Base-by-base conservation (phyloP, 2,329 filamentous ascomycete genomes). In the Aspergillus pseudotamarii region DNA sequence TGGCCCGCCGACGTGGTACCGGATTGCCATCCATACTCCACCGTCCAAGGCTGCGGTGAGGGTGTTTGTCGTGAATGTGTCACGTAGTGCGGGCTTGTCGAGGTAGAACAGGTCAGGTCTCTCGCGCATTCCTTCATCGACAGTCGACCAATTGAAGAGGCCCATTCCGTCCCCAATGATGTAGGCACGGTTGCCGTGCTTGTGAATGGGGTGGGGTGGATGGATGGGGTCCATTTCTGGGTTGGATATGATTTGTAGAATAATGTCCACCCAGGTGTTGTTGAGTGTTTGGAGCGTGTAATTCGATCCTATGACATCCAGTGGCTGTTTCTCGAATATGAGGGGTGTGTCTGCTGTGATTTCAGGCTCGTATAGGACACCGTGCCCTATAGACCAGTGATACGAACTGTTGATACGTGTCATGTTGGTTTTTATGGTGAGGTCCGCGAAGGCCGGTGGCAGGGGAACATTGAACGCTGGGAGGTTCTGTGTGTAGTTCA, bases 221-320 rank as follows among this genome's bases (percentile, higher is more conserved):
- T 55, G 51, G 11, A 55, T 55, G 11, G 51, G 51, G n/a, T 55
- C 51, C 51, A 55, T 55, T 14, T 23, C 32, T 23, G 51, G 51
- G 51, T 55, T 12, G n/a, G 51, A 41, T 38, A 36, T n/a, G 12
- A 55, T 38, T 26, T 55, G 51, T 4, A 55, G 38, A 12, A 55
- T 55, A n/a, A 55, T 55, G 34, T 55, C 51, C 12, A 55, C 51
- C 51, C 51, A 55, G 21, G 51, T 55, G 14, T 55, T 19, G n/a
- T 55, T 55, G 11, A 38, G 32, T 4, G 51, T 55, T 23, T 55
- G 30, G 32, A 55, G 34, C n/a, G 16, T 30, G 21, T 38, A 41
- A 10, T 55, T 38, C n/a, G n/a, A 12, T 19, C n/a, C 32, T 21
- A 55, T 19, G 11, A 38, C 14, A 21, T 38, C 12, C 34, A 36